Evolutionary conservation across 2,329 filamentous ascomycete species (phyloP), one percentile per base, ranked within the genome.

Genomic region (Apiospora pterosperma): DNA sequence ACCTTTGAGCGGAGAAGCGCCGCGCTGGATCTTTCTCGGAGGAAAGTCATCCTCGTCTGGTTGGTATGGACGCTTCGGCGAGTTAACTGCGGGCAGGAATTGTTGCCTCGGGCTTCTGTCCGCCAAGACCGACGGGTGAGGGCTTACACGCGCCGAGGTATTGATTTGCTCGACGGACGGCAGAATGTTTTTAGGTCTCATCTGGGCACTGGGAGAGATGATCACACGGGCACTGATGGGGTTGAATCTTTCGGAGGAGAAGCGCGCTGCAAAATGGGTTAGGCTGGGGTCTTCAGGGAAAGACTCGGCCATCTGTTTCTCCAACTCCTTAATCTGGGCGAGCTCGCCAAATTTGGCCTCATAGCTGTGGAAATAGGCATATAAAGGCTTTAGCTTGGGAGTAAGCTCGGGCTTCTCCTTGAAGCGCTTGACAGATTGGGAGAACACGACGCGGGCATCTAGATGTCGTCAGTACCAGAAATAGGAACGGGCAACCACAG

Each of bases 391-490:
- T 10, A 94, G 88, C 73, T 93, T 96, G 63, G 84, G 79, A 0
- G 90, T 80, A 12, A 88, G 87, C 69, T 93, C 92, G 0, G 92
- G 88, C 69, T 94, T 96, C 28, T 90, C 85, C 8, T 91, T 87
- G 52, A 98, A 85, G 67, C 90, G 90, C 73, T 91, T 92, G 66
- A 97, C 92, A 19, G 94, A 93, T 19, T 94, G 97, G 76, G 98
- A 96, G 72, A 99, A 99, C 2, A 97, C 93, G 11, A 96, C 94
- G 69, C 96, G 88, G 38, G 96, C 96, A 84, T 99, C 93, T 94
- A 38, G 38, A 23, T 23, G n/a, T 39, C 1, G 34, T 59, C 11
- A 59, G 34, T 39, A 34, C 59, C 71, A 67, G 58, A 64, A 73
- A 67, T 73, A 66, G 61, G 48, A 63, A 16, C 16, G 65, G 74